Evolutionary conservation across 140 eudicot genomes (phyloP).

Genomic region (Senecio squalidus): DNA sequence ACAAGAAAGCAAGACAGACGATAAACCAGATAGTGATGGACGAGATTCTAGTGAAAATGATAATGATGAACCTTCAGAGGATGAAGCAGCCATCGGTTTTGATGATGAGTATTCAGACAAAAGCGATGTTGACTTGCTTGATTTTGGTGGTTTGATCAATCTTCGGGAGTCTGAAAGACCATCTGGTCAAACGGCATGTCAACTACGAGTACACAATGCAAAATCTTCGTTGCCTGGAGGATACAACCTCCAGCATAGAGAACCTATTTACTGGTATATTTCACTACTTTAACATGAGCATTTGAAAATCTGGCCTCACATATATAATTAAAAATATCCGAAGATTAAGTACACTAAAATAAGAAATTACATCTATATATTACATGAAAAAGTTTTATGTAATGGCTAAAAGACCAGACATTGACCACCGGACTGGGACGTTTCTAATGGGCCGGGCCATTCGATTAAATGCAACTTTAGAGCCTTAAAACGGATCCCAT

Average conservation of each 20-base stretch:
- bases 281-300: background rate
- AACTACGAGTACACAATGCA: conserved; percentile 23
- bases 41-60: conserved; percentile 6
- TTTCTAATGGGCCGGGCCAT: no score
- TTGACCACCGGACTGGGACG: no score
- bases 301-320: no score
- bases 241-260: conserved; percentile 82
- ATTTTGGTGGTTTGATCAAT: conserved; percentile 21
- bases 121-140: conserved; percentile 48
- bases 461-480: no score
- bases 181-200: conserved; percentile 20
- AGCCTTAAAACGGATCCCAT: no score
- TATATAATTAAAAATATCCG: no score
- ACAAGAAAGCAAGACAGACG: conserved; percentile 19
- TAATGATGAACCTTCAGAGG: conserved; percentile 24
- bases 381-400: no score
- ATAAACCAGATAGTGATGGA: conserved; percentile 17
- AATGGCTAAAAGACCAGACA: no score
- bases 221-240: conserved; percentile 66
- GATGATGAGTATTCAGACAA: conserved; percentile 48
- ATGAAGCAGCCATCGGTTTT: conserved; percentile 49
- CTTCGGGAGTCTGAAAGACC: no score
- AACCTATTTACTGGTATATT: conserved; percentile 71
- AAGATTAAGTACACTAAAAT: no score
- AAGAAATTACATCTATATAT: no score